A percentile compares a stretch with the other conserved stretches of the same genome.
Conservation (phyloP, 208 protist genomes). For the Endotrypanum monterogeii region DNA sequence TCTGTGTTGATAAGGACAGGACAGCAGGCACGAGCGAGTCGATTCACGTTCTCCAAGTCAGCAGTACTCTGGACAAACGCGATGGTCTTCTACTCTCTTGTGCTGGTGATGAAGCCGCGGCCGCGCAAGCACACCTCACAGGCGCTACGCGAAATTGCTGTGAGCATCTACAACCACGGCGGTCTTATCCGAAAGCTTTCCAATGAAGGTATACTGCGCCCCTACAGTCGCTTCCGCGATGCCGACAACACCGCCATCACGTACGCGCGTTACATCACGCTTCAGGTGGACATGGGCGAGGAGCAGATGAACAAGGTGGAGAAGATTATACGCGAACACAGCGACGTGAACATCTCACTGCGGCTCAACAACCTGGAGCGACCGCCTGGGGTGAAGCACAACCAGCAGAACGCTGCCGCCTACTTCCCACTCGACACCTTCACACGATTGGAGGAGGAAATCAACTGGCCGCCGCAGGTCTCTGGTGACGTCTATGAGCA, state of each 20-base stretch:
- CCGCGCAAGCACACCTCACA: slow-evolving; percentile 72
- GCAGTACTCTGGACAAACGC: not conserved
- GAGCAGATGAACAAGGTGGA: slow-evolving; percentile 79
- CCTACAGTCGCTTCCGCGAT: slow-evolving; percentile 84
- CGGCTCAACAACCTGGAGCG: slow-evolving; percentile 76
- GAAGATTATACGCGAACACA: slow-evolving; percentile 81
- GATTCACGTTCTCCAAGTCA: not conserved
- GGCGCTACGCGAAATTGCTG: slow-evolving; percentile 79
- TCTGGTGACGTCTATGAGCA: slow-evolving; percentile 87
- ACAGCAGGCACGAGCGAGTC: not conserved
- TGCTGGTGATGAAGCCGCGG: slow-evolving; percentile 85
- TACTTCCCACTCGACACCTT: slow-evolving; percentile 90
- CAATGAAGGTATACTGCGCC: slow-evolving; percentile 91
- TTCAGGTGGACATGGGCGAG: slow-evolving; percentile 88
- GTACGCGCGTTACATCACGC: slow-evolving; percentile 83
- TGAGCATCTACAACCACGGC: slow-evolving; percentile 72
- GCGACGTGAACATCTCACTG: slow-evolving; percentile 79
- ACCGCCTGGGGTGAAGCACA: slow-evolving; percentile 67
- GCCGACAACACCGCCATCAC: slow-evolving; percentile 75
- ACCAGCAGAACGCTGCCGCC: slow-evolving; percentile 41
- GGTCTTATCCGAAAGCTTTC: slow-evolving; percentile 80
- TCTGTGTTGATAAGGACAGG: not conserved
- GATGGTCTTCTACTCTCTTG: slow-evolving; percentile 91
- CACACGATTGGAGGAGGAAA: slow-evolving; percentile 84
- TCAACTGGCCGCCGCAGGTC: slow-evolving; percentile 91